These are phyloP conservation scores for Nepenthes mirabilis DNA, from an alignment of 148 eudicot species.

Conservation along the genomic window DNA sequence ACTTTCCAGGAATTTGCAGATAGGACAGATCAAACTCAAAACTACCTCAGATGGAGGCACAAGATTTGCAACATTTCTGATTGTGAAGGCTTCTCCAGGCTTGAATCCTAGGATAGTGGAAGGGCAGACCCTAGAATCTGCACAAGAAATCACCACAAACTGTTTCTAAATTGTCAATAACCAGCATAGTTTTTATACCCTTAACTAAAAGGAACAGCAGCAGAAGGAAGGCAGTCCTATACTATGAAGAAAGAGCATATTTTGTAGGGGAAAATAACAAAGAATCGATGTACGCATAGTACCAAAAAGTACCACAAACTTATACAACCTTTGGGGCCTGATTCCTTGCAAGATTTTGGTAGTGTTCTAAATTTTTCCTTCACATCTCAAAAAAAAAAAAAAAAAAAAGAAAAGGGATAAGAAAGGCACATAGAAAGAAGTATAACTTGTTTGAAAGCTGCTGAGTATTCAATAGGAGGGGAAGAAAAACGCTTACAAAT, in stretches of 20 bases:
- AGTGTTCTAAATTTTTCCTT: conserved; percentile 63
- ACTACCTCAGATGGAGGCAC: conserved; percentile 80
- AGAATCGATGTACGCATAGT: neutral
- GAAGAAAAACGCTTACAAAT: conserved; percentile 41
- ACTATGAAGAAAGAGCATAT: neutral
- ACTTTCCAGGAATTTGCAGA: neutral
- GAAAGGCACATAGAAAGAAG: neutral
- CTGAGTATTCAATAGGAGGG: neutral
- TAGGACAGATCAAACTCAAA: conserved; percentile 1
- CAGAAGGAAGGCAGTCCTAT: neutral
- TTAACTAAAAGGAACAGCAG: conserved; percentile 6
- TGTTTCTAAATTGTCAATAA: conserved; percentile 37
- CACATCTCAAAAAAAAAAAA: conserved; percentile 4
- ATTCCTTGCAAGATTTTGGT: conserved; percentile 48
- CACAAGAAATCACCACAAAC: conserved; percentile 96
- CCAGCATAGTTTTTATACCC: conserved; percentile 9
- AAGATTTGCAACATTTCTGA: conserved; percentile 82
- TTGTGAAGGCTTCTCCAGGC: conserved; percentile 88
- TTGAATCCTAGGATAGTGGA: conserved; percentile 73
- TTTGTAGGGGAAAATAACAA: neutral
- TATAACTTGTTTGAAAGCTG: neutral
- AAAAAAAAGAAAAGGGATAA: conserved; percentile 5
- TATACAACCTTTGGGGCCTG: conserved; percentile 71
- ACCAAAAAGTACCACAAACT: neutral
- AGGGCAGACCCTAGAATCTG: conserved; percentile 96